Conservation (phyloP, 768 basidiomycete species). For the Leucocoprinus birnbaumii region DNA sequence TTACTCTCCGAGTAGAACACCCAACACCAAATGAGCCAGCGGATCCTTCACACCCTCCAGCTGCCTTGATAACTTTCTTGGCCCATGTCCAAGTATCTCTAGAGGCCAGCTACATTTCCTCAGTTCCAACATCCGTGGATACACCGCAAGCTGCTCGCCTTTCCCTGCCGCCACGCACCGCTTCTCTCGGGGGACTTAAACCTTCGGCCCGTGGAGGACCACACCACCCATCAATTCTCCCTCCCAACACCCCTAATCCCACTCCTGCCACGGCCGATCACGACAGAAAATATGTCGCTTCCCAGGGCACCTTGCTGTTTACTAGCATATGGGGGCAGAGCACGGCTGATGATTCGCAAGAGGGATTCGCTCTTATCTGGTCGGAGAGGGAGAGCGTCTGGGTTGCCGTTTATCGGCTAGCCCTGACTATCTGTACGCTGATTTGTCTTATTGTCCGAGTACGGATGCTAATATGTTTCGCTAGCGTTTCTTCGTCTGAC, state of each 20-base stretch:
- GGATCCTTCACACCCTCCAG: constrained; percentile 38
- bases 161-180: constrained; percentile 52
- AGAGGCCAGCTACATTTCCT: constrained; percentile 78
- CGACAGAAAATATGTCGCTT: constrained; percentile 73
- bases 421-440: constrained; percentile 74
- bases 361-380: constrained; percentile 67
- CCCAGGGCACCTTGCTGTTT: constrained; percentile 74
- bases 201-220: constrained; percentile 31
- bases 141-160: constrained; percentile 35
- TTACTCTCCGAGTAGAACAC: constrained; percentile 58
- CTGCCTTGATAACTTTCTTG: constrained; percentile 54
- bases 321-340: constrained; percentile 76
- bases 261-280: constrained; percentile 69
- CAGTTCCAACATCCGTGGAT: constrained; percentile 31
- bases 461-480: constrained; percentile 3
- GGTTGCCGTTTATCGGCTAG: constrained; percentile 79
- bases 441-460: neutral
- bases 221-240: constrained; percentile 66
- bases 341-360: constrained; percentile 38
- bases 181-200: constrained; percentile 32
- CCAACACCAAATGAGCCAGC: constrained; percentile 36
- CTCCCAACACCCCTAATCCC: constrained; percentile 83
- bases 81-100: constrained; percentile 73
- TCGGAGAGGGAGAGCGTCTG: constrained; percentile 57
- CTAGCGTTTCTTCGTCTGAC: constrained; percentile 73